Evolutionary conservation across 2,329 filamentous ascomycete species (phyloP).

Genomic region (Epichloe aotearoae): DNA sequence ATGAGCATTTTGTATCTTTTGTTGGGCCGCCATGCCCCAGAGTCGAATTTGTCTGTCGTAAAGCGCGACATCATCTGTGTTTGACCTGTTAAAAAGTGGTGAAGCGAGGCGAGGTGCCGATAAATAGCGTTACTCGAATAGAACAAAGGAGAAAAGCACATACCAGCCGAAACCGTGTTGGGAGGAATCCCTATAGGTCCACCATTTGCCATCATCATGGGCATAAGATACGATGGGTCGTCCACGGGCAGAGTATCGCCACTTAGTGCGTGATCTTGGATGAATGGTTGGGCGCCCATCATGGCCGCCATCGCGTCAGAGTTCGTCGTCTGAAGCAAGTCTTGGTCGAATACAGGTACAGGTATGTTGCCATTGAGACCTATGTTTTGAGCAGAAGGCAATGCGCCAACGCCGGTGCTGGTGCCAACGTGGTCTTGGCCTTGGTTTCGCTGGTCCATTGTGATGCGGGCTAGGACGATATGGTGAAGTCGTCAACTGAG

Average conservation of each 20-base stretch:
- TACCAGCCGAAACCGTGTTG: conserved; percentile 23
- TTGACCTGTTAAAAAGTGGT: not conserved
- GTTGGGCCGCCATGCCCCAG: conserved; percentile 92
- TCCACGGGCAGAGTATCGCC: conserved; percentile 11
- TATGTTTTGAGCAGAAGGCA: not conserved
- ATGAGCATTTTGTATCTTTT: conserved; percentile 79
- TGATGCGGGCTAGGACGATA: not conserved
- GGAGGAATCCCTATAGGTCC: conserved; percentile 8
- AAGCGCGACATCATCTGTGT: conserved; percentile 79
- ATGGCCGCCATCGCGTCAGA: conserved; percentile 11
- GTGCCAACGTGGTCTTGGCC: conserved; percentile 1
- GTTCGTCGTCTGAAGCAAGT: conserved; percentile 1
- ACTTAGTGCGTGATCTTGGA: conserved; percentile 14
- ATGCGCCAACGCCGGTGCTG: not conserved
- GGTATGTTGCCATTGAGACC: conserved; percentile 4
- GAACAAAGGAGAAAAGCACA: conserved; percentile 1
- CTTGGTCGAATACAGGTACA: conserved; percentile 2
- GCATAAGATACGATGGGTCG: conserved; percentile 18
- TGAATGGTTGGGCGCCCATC: conserved; percentile 13
- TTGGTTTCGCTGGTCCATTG: conserved; percentile 6
- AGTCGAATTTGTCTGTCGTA: conserved; percentile 96
- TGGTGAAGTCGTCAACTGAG: not conserved
- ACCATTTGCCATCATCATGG: conserved; percentile 19
- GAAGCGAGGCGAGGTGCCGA: not conserved
- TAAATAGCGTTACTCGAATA: not conserved